These are phyloP conservation scores for Colletotrichum orchidophilum DNA, from an alignment of 2,329 filamentous ascomycete genomes.

Conservation along the genomic window DNA sequence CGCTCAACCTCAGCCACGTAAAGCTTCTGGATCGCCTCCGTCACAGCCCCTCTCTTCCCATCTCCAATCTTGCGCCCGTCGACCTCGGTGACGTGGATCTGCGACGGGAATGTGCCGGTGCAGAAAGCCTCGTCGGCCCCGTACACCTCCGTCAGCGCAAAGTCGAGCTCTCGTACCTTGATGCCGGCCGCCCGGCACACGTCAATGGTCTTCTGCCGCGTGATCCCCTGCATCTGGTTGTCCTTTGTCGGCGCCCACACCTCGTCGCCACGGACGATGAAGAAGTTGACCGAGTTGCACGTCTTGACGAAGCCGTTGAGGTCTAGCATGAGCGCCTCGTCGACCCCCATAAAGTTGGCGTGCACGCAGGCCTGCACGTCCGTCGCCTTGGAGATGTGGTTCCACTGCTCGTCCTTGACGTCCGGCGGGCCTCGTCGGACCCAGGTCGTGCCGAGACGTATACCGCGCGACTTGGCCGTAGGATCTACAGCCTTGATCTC, in stretches of 20 bases:
- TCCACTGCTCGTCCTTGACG: slow-evolving; percentile 45
- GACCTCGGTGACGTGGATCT: slow-evolving; percentile 40
- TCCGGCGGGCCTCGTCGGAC: slow-evolving; percentile 43
- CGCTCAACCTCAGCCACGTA: slow-evolving; percentile 36
- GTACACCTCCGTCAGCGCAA: slow-evolving; percentile 42
- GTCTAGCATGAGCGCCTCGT: slow-evolving; percentile 44
- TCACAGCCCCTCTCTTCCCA: slow-evolving; percentile 37
- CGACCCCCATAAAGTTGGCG: slow-evolving; percentile 42
- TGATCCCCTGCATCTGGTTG: slow-evolving; percentile 45
- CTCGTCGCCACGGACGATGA: slow-evolving; percentile 43
- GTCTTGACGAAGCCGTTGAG: slow-evolving; percentile 42
- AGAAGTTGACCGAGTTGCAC: slow-evolving; percentile 45
- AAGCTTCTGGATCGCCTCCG: slow-evolving; percentile 38
- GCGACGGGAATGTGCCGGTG: slow-evolving; percentile 42
- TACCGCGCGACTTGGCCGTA: slow-evolving; percentile 36
- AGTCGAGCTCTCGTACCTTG: slow-evolving; percentile 40
- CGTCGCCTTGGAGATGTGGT: slow-evolving; percentile 44
- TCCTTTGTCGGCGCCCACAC: slow-evolving; percentile 44
- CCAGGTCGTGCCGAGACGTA: slow-evolving; percentile 40
- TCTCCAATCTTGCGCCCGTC: slow-evolving; percentile 38
- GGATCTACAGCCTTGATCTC: slow-evolving; percentile 40
- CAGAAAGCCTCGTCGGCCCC: slow-evolving; percentile 44
- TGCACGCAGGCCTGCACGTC: slow-evolving; percentile 43
- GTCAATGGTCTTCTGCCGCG: slow-evolving; percentile 43
- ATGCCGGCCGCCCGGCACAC: slow-evolving; percentile 40